phyloP scores from a whole-genome alignment of 2,329 filamentous ascomycete genomes.

The Aspergillus sp. region DNA sequence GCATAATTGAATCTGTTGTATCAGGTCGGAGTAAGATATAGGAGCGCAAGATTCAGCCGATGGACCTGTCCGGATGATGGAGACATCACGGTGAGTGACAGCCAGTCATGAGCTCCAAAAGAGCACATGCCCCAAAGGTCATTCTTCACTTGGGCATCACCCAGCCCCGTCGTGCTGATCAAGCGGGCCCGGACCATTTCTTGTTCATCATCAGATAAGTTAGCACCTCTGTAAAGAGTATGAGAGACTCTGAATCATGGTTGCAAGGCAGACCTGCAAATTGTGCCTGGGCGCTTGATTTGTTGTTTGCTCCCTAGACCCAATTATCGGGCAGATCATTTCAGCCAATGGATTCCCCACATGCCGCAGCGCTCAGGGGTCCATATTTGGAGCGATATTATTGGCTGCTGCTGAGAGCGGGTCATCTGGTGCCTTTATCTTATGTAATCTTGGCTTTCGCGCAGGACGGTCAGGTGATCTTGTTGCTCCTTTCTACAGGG shows the following conservation, averaged over 20 bases:
- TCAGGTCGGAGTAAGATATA: slow-evolving; percentile 1
- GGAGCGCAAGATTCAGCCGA: neutral
- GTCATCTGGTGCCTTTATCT: neutral
- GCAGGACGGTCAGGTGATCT: neutral
- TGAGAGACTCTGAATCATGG: neutral
- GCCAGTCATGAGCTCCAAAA: slow-evolving; percentile 7
- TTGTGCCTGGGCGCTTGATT: neutral
- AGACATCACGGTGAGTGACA: neutral
- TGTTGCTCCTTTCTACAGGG: too few species aligned
- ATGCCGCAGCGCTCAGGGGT: slow-evolving; percentile 13
- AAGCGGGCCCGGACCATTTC: neutral
- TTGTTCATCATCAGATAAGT: neutral
- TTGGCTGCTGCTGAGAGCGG: neutral
- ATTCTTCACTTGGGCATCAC: neutral
- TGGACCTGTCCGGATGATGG: neutral
- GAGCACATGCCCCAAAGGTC: slow-evolving; percentile 9
- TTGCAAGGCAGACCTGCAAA: neutral
- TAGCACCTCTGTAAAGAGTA: neutral
- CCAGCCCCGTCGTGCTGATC: slow-evolving; percentile 1
- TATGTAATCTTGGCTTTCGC: neutral
- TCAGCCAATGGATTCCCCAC: slow-evolving; percentile 16
- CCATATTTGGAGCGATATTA: neutral
- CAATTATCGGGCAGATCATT: neutral
- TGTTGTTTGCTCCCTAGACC: neutral
- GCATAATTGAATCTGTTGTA: neutral